Evolutionary conservation across 2,329 filamentous ascomycete species (phyloP).

Genomic region (Aspergillus pseudonomiae): DNA sequence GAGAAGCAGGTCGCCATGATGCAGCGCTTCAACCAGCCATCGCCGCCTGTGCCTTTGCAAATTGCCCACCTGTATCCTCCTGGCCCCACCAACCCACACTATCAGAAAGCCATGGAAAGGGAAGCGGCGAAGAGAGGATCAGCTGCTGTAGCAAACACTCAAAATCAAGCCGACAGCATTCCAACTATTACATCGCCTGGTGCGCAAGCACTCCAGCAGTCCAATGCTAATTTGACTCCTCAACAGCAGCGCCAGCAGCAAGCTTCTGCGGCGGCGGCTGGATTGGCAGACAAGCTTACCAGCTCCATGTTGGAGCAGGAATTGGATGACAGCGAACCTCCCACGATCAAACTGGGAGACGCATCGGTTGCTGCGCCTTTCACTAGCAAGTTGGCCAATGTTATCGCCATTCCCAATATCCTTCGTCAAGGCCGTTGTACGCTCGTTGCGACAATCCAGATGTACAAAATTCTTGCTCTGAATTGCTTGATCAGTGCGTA

Average conservation of each 20-base stretch:
- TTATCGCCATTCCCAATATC: conserved; percentile 96
- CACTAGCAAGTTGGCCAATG: conserved; percentile 95
- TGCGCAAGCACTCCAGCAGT: conserved; percentile 62
- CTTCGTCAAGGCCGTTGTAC: conserved; percentile 97
- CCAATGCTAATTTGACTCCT: conserved; percentile 51
- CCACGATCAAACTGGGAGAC: conserved; percentile 94
- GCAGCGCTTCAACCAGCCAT: conserved; percentile 90
- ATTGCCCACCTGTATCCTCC: conserved; percentile 95
- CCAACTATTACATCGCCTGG: conserved; percentile 70
- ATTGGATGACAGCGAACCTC: conserved; percentile 85
- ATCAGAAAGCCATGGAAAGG: conserved; percentile 85
- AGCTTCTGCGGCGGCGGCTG: conserved; percentile 70
- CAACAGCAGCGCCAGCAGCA: conserved; percentile 57
- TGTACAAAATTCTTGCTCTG: conserved; percentile 99
- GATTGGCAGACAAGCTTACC: conserved; percentile 84
- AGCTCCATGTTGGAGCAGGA: conserved; percentile 87
- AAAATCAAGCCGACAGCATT: conserved; percentile 58
- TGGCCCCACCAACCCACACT: conserved; percentile 89
- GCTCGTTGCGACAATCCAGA: conserved; percentile 96
- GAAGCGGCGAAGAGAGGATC: conserved; percentile 80
- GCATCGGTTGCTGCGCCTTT: conserved; percentile 97
- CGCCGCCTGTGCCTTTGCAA: conserved; percentile 85
- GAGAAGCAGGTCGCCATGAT: conserved; percentile 93
- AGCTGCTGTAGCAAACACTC: conserved; percentile 53
- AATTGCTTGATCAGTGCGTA: conserved; percentile 99